Evolutionary conservation across 2,329 filamentous ascomycete genomes (phyloP).

Genomic region (Lecanicillium sp.): DNA sequence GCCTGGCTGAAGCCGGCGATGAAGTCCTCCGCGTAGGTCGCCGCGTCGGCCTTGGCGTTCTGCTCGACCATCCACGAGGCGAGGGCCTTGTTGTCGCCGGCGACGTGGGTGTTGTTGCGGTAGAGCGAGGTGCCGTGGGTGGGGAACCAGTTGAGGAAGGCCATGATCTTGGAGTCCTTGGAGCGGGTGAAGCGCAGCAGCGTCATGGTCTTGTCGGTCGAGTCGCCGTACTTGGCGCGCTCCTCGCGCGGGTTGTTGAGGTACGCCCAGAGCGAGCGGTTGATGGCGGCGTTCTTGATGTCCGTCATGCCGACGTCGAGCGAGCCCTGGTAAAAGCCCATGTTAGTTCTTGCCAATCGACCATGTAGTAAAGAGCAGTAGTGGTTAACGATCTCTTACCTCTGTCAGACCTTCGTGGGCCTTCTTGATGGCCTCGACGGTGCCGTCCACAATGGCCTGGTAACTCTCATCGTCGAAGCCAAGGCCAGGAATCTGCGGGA

Average conservation of each 20-base stretch:
- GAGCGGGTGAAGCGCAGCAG: conserved; percentile 70
- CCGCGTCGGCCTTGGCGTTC: conserved; percentile 46
- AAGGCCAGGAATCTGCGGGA: conserved; percentile 82
- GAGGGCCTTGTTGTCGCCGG: conserved; percentile 96
- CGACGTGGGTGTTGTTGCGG: conserved; percentile 83
- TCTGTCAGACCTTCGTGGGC: conserved; percentile 58
- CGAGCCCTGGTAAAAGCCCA: conserved; percentile 43
- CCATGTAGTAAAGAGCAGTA: not conserved
- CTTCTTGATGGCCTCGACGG: conserved; percentile 70
- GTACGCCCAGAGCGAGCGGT: conserved; percentile 83
- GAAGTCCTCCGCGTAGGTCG: conserved; percentile 56
- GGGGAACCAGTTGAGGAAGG: conserved; percentile 83
- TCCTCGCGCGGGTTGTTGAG: conserved; percentile 76
- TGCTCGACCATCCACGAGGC: conserved; percentile 80
- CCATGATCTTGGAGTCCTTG: conserved; percentile 69
- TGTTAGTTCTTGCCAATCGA: not conserved
- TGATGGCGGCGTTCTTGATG: conserved; percentile 74
- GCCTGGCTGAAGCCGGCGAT: conserved; percentile 90
- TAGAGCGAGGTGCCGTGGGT: conserved; percentile 88
- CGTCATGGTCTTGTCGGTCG: conserved; percentile 57
- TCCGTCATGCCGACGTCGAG: conserved; percentile 64
- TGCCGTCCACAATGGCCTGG: conserved; percentile 79
- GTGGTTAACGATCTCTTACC: conserved; percentile 21
- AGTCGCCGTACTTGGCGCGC: conserved; percentile 57
- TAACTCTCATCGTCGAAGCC: conserved; percentile 86